These are phyloP conservation scores for Ajuga chamaepitys DNA, from an alignment of 257 asterid species.

Conservation along the genomic window DNA sequence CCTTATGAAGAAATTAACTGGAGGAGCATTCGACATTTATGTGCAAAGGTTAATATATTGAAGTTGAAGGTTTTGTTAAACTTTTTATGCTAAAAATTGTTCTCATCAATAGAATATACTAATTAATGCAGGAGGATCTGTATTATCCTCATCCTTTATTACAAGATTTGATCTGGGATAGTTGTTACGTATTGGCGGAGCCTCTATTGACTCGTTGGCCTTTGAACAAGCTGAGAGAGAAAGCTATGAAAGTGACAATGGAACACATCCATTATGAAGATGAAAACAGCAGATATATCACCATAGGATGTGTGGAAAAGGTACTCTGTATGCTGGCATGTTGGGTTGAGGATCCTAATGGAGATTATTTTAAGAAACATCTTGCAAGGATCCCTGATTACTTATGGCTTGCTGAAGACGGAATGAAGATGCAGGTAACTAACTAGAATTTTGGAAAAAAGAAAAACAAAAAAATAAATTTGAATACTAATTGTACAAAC, in stretches of 20 bases:
- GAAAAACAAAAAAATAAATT: neutral
- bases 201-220: constrained; percentile 61
- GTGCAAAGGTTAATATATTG: constrained; percentile 39
- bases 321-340: constrained; percentile 71
- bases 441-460: neutral
- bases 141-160: constrained; percentile 52
- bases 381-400: constrained; percentile 69
- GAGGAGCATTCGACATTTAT: constrained; percentile 40
- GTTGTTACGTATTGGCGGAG: constrained; percentile 37
- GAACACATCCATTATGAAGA: constrained; percentile 72
- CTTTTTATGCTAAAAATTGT: neutral
- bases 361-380: constrained; percentile 72
- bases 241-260: constrained; percentile 50
- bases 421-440: constrained; percentile 75
- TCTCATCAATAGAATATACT: neutral
- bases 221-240: constrained; percentile 41
- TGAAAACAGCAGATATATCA: constrained; percentile 62
- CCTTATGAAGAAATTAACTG: constrained; percentile 42
- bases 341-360: constrained; percentile 73
- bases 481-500: neutral
- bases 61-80: neutral
- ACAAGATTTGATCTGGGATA: constrained; percentile 57
- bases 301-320: constrained; percentile 69
- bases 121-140: constrained; percentile 44
- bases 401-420: constrained; percentile 76